These are phyloP conservation scores for Neofusicoccum sp. DNA, from an alignment of 2,329 filamentous ascomycete species.

Conservation along the genomic window DNA sequence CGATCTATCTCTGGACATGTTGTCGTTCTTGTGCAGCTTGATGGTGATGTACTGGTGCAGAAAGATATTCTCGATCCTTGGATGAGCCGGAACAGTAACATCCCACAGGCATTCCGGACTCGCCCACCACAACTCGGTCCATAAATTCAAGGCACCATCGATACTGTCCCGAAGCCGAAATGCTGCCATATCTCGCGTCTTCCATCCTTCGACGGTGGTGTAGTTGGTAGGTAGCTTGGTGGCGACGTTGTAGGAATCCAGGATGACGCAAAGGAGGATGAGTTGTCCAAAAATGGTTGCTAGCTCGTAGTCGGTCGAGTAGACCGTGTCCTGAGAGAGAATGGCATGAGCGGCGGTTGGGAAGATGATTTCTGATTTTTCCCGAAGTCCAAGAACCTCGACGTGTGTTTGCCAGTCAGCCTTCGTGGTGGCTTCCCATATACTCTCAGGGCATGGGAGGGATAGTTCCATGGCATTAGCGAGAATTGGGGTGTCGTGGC, in stretches of 20 bases:
- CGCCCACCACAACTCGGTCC: conserved; percentile 17
- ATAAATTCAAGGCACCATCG: conserved; percentile 1
- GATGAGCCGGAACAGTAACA: background rate
- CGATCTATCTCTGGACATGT: background rate
- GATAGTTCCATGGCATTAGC: background rate
- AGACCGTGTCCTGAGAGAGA: conserved; percentile 9
- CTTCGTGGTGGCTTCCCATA: conserved; percentile 13
- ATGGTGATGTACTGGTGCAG: conserved; percentile 8
- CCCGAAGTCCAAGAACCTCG: background rate
- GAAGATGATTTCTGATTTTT: conserved; percentile 14
- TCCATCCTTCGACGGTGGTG: conserved; percentile 1
- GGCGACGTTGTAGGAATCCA: conserved; percentile 11
- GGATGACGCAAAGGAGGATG: conserved; percentile 17
- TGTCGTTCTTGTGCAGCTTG: background rate
- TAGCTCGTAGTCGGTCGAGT: conserved; percentile 16
- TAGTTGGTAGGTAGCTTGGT: conserved; percentile 1
- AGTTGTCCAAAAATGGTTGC: conserved; percentile 14
- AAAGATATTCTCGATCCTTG: conserved; percentile 7
- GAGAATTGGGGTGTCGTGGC: background rate
- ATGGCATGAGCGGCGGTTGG: conserved; percentile 13
- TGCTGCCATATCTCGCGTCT: conserved; percentile 1
- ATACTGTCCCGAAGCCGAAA: conserved; percentile 1
- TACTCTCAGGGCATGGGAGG: conserved; percentile 7
- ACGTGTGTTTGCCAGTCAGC: background rate
- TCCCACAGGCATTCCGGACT: conserved; percentile 10